A percentile compares a stretch with the other conserved stretches of the same genome.
These are phyloP conservation scores for Pinus albicaulis DNA, from an alignment of 75 land plant species.

Conservation along the genomic window DNA sequence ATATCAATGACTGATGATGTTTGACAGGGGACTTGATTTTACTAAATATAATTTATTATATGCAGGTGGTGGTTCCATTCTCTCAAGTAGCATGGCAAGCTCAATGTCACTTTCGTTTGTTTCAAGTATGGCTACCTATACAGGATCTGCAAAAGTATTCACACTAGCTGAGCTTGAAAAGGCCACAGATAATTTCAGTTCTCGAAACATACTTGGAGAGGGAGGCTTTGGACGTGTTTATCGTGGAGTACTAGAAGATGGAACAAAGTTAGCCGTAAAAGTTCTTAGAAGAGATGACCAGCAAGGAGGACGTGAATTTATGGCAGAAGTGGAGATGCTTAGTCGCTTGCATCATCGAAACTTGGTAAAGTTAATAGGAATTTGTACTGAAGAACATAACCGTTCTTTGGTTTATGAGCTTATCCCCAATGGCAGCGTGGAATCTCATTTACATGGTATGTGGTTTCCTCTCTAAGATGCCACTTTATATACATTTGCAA, in stretches of 20 bases:
- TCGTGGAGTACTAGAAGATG: constrained; percentile 73
- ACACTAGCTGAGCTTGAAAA: constrained; percentile 70
- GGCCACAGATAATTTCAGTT: constrained; percentile 79
- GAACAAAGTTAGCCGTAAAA: constrained; percentile 82
- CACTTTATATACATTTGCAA: neutral
- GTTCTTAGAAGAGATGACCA: constrained; percentile 71
- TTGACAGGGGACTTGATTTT: neutral
- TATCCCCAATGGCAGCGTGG: constrained; percentile 93
- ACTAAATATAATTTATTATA: neutral
- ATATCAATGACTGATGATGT: neutral
- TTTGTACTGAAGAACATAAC: constrained; percentile 74
- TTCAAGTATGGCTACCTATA: constrained; percentile 59
- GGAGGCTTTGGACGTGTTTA: constrained; percentile 98
- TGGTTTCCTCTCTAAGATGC: neutral
- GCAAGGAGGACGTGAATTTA: constrained; percentile 84
- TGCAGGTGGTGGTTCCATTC: constrained; percentile 48
- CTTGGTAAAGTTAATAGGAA: constrained; percentile 89
- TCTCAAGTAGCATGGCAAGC: constrained; percentile 59
- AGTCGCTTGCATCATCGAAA: constrained; percentile 94
- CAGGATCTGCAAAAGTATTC: constrained; percentile 75
- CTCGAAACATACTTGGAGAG: constrained; percentile 70
- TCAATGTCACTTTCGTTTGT: constrained; percentile 55
- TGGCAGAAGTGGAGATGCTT: constrained; percentile 94
- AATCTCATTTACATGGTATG: constrained; percentile 96
- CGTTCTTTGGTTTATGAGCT: constrained; percentile 94